These are phyloP conservation scores for Cordyceps militaris DNA, from an alignment of 2,329 filamentous ascomycete genomes.

Conservation along the genomic window DNA sequence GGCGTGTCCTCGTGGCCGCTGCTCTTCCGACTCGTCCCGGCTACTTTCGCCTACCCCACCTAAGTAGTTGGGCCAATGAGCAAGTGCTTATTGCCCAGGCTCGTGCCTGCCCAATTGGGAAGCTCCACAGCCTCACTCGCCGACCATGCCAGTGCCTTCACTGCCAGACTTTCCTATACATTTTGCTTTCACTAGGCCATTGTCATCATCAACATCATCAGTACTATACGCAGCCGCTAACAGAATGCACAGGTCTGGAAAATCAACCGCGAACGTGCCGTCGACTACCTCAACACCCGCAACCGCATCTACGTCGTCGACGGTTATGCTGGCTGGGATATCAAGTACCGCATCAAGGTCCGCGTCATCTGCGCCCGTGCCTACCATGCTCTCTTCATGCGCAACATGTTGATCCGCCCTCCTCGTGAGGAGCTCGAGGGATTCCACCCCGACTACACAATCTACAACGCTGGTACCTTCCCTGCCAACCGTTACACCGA, in stretches of 20 bases:
- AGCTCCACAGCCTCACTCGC: background rate
- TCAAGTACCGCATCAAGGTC: conserved; percentile 95
- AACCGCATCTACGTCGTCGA: conserved; percentile 98
- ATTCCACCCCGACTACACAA: conserved; percentile 99
- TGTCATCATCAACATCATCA: background rate
- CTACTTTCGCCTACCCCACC: background rate
- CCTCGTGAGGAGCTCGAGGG: conserved; percentile 84
- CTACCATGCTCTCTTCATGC: conserved; percentile 99
- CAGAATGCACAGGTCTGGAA: conserved; percentile 74
- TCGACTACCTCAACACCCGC: conserved; percentile 98
- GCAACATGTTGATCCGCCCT: conserved; percentile 99
- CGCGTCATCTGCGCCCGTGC: conserved; percentile 97
- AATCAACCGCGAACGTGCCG: conserved; percentile 97
- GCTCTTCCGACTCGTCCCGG: conserved; percentile 13
- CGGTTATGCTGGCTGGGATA: conserved; percentile 95
- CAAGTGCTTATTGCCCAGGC: conserved; percentile 8
- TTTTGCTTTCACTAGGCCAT: background rate
- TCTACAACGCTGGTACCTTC: conserved; percentile 99
- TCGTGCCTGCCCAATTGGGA: conserved; percentile 2
- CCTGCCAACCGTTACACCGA: conserved; percentile 96
- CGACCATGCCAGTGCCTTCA: background rate
- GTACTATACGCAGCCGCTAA: conserved; percentile 20
- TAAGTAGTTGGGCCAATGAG: conserved; percentile 2
- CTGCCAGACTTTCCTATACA: background rate
- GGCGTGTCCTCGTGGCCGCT: conserved; percentile 11